phyloP scores from a whole-genome alignment of 306 rosid species.

The Fragaria iinumae region DNA sequence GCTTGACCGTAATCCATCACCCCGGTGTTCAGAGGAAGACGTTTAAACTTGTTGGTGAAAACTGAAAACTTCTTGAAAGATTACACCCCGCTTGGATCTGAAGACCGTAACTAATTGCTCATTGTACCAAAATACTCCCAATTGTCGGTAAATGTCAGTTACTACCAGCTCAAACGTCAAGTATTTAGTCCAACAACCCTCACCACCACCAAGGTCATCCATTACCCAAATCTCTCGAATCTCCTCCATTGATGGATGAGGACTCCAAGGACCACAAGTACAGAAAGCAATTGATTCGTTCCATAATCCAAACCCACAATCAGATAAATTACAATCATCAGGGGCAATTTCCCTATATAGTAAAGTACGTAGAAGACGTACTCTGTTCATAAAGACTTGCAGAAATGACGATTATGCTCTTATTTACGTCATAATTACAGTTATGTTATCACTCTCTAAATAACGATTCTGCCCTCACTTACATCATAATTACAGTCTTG shows the following conservation, averaged over 20 bases:
- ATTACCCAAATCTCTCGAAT: neutral
- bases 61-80: neutral
- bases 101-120: neutral
- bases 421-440: too few species aligned
- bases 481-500: too few species aligned
- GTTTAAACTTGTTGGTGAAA: neutral
- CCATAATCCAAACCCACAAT: neutral
- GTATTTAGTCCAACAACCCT: slow-evolving; percentile 10
- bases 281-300: neutral
- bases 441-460: too few species aligned
- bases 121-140: neutral
- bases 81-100: neutral
- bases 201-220: slow-evolving; percentile 1
- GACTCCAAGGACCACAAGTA: too few species aligned
- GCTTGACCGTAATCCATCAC: too few species aligned
- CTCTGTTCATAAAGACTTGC: too few species aligned
- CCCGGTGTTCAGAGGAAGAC: neutral
- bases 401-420: too few species aligned
- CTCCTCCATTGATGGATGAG: too few species aligned
- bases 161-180: neutral
- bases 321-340: neutral
- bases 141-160: neutral
- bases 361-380: too few species aligned
- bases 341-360: neutral
- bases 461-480: too few species aligned